Percentiles rank a stretch among this genome's conserved stretches.
Conservation (phyloP, 805 yeast genomes). For the Metschnikowia orientalis region DNA sequence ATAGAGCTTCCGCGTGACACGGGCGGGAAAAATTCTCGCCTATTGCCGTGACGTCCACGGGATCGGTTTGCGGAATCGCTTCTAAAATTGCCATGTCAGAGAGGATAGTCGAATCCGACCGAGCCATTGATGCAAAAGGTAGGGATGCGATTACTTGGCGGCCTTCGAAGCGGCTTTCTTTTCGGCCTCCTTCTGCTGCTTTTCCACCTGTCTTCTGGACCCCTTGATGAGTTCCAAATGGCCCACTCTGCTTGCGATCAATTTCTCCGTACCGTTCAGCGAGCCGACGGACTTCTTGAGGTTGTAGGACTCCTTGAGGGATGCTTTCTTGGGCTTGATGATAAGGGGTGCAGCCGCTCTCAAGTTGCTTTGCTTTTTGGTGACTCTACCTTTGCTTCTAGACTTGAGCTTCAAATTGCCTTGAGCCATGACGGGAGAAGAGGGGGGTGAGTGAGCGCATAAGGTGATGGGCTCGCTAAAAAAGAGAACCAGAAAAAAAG, state of each 20-base stretch:
- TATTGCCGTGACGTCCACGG: constrained; percentile 1
- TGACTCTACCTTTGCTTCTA: constrained; percentile 46
- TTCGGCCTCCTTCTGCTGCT: constrained; percentile 40
- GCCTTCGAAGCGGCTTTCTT: constrained; percentile 20
- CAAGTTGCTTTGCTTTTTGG: constrained; percentile 63
- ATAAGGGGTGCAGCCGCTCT: constrained; percentile 70
- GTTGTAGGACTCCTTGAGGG: constrained; percentile 43
- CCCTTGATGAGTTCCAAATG: constrained; percentile 91
- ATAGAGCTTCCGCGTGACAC: too few relatives aligned
- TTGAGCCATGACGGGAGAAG: constrained; percentile 59
- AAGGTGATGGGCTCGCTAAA: constrained; percentile 1
- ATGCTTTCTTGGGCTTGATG: constrained; percentile 62
- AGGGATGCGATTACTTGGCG: constrained; percentile 8
- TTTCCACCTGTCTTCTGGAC: constrained; percentile 78
- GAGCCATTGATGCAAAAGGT: too few relatives aligned
- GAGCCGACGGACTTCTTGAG: constrained; percentile 44
- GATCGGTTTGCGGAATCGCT: constrained; percentile 10
- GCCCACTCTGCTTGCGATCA: constrained; percentile 86
- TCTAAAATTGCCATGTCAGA: constrained; percentile 5
- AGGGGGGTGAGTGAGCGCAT: background rate
- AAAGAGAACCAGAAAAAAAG: too few relatives aligned
- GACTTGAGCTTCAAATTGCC: constrained; percentile 59
- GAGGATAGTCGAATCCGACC: constrained; percentile 3
- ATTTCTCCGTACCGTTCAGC: constrained; percentile 61
- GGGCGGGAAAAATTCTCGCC: constrained; percentile 1